These are phyloP conservation scores for Mycena alexandri DNA, from an alignment of 768 basidiomycete genomes.

Conservation along the genomic window DNA sequence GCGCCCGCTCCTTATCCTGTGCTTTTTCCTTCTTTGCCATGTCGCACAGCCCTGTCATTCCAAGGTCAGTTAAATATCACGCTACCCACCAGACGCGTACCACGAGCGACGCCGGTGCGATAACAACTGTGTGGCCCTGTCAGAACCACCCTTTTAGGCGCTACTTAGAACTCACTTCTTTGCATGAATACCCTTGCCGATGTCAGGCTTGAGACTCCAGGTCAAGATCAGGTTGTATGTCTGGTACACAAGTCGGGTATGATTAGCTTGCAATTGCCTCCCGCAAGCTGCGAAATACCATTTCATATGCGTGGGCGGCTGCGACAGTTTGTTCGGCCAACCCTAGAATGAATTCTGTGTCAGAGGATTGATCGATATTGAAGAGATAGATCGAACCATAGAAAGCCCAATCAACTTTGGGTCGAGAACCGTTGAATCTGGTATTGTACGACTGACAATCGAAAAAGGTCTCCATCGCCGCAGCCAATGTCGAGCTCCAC, in stretches of 20 bases:
- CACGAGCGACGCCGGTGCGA: conserved; percentile 30
- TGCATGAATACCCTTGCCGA: conserved; percentile 38
- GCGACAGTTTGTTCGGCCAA: conserved; percentile 44
- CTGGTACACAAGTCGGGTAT: conserved; percentile 28
- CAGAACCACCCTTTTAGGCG: background rate
- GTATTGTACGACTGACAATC: conserved; percentile 43
- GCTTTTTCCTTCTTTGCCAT: conserved; percentile 41
- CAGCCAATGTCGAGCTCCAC: conserved; percentile 33
- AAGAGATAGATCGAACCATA: conserved; percentile 36
- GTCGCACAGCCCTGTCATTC: conserved; percentile 30
- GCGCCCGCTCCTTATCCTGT: conserved; percentile 36
- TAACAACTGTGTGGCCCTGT: conserved; percentile 11
- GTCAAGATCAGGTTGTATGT: conserved; percentile 43
- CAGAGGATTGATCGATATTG: background rate
- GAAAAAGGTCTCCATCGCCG: conserved; percentile 42
- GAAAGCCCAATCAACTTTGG: conserved; percentile 38
- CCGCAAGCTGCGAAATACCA: conserved; percentile 27
- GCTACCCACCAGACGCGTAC: background rate
- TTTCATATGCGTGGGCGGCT: conserved; percentile 43
- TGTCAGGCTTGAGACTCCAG: conserved; percentile 40
- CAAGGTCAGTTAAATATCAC: background rate
- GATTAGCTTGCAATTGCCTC: background rate
- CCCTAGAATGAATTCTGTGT: conserved; percentile 22
- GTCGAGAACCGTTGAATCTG: conserved; percentile 12
- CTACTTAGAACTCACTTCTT: conserved; percentile 38